phyloP scores from a whole-genome alignment of 2,329 filamentous ascomycete species.

The Lasiodiplodia theobromae region DNA sequence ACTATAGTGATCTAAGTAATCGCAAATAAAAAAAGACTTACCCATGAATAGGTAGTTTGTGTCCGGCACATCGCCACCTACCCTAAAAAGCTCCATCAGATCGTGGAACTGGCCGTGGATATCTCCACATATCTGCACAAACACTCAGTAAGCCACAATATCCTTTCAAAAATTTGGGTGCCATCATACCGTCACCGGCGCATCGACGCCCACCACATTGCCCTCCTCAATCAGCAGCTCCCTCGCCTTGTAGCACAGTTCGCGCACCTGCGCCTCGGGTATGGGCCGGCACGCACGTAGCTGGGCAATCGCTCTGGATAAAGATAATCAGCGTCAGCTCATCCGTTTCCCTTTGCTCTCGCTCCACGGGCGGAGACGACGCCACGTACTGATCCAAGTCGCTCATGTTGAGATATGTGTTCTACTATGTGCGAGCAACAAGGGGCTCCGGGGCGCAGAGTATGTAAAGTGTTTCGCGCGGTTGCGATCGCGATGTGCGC shows the following conservation, averaged over 20 bases:
- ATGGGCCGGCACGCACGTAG: slow-evolving; percentile 95
- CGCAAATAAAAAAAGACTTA: slow-evolving; percentile 45
- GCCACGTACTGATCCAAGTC: slow-evolving; percentile 83
- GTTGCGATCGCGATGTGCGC: not conserved
- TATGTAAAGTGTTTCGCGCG: not conserved
- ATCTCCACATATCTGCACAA: slow-evolving; percentile 82
- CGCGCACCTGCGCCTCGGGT: slow-evolving; percentile 91
- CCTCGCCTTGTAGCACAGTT: slow-evolving; percentile 95
- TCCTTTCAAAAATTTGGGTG: not conserved
- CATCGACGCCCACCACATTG: slow-evolving; percentile 94
- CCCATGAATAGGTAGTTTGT: slow-evolving; percentile 98
- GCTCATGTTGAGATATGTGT: slow-evolving; percentile 69
- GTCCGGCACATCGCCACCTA: slow-evolving; percentile 91
- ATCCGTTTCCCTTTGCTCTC: not conserved
- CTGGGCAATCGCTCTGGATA: slow-evolving; percentile 84
- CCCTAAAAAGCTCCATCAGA: slow-evolving; percentile 93
- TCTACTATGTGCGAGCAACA: slow-evolving; percentile 6
- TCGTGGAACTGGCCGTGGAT: slow-evolving; percentile 98
- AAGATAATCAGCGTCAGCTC: slow-evolving; percentile 6
- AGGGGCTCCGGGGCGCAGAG: not conserved
- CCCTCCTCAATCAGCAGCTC: slow-evolving; percentile 97
- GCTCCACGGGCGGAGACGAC: not conserved
- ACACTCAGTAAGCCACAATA: slow-evolving; percentile 27
- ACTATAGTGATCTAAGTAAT: not conserved
- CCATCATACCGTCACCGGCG: slow-evolving; percentile 80